Conservation (phyloP, 2,329 filamentous ascomycete species). For the Thielaviopsis populi region DNA sequence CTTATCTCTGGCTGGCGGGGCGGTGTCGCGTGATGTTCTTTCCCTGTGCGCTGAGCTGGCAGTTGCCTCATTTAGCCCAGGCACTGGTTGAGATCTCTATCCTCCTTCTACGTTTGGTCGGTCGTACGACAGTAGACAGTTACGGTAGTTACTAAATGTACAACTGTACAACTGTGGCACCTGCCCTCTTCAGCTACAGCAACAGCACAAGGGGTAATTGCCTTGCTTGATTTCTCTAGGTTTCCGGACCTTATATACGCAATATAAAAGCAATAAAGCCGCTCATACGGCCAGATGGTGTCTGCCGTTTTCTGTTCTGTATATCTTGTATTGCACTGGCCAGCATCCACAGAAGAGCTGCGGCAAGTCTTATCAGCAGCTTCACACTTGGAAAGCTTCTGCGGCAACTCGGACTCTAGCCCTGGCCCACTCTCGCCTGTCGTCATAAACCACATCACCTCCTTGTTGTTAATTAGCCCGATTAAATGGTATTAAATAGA, state of each 20-base stretch:
- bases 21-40: neutral
- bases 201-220: neutral
- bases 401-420: too few species aligned
- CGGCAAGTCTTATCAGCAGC: too few species aligned
- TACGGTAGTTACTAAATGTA: too few species aligned
- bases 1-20: neutral
- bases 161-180: neutral
- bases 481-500: neutral
- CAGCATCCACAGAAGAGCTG: too few species aligned
- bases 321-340: too few species aligned
- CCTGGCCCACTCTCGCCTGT: too few species aligned
- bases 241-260: neutral
- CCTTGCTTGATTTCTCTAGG: neutral
- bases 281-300: too few species aligned
- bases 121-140: neutral
- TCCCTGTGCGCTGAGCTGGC: neutral
- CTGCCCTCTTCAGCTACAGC: neutral
- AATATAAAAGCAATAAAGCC: neutral
- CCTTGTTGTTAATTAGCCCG: neutral
- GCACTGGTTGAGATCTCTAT: neutral
- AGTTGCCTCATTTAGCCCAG: neutral
- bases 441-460: neutral
- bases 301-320: too few species aligned
- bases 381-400: too few species aligned
- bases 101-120: neutral